A percentile compares a stretch with the other conserved stretches of the same genome.
phyloP scores from a whole-genome alignment of 495 filamentous ascomycete genomes.

The Penicillium soppii region DNA sequence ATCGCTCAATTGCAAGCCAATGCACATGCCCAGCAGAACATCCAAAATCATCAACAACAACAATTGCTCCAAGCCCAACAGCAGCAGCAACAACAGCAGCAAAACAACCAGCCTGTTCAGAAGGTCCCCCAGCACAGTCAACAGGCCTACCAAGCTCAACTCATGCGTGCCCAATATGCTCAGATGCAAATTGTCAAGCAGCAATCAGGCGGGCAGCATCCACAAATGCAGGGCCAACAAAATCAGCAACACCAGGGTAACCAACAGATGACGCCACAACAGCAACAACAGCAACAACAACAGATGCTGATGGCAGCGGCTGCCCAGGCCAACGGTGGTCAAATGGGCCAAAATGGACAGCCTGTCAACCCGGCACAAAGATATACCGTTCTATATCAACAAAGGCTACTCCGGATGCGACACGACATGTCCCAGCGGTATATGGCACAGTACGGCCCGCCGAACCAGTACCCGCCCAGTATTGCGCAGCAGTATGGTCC shows the following conservation, averaged over 20 bases:
- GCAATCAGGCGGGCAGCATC: conserved; percentile 39
- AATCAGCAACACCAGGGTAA: conserved; percentile 34
- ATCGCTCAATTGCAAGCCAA: conserved; percentile 44
- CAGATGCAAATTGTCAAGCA: conserved; percentile 45
- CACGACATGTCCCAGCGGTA: conserved; percentile 41
- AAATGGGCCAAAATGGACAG: conserved; percentile 35
- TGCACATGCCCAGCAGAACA: conserved; percentile 55
- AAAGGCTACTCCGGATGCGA: conserved; percentile 35
- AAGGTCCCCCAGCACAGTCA: conserved; percentile 38
- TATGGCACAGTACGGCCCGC: conserved; percentile 42
- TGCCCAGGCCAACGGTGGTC: conserved; percentile 42
- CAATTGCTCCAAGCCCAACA: conserved; percentile 44
- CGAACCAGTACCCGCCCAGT: conserved; percentile 43
- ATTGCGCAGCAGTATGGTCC: conserved; percentile 40
- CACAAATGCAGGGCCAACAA: conserved; percentile 32
- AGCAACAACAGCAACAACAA: conserved; percentile 43
- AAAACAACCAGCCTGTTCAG: conserved; percentile 37
- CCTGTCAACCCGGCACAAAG: conserved; percentile 29
- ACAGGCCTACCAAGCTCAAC: conserved; percentile 47
- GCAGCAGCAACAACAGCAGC: conserved; percentile 44
- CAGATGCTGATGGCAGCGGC: conserved; percentile 44
- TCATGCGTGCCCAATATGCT: conserved; percentile 40
- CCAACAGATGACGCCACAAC: conserved; percentile 36
- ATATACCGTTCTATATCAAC: conserved; percentile 40
- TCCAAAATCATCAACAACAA: conserved; percentile 47